phyloP scores from a whole-genome alignment of 1,284 basidiomycete genomes.

The Trichosporon sp. region DNA sequence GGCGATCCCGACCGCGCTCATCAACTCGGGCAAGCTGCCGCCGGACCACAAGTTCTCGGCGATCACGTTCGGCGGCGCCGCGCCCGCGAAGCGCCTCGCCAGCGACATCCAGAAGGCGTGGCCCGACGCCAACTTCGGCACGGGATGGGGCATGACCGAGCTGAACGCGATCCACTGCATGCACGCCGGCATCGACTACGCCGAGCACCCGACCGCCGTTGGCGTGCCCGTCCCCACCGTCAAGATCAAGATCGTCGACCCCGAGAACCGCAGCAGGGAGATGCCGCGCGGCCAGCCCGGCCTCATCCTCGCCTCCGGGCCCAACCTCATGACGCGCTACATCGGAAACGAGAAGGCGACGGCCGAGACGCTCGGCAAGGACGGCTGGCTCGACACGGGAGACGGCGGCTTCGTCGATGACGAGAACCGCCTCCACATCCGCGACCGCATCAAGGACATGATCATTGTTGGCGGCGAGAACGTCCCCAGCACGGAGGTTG shows the following conservation, averaged over 20 bases:
- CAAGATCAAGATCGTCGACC: conserved; percentile 38
- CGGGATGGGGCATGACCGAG: conserved; percentile 45
- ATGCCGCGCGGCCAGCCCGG: conserved; percentile 31
- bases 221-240: conserved; percentile 38
- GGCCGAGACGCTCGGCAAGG: conserved; percentile 22
- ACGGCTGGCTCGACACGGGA: conserved; percentile 46
- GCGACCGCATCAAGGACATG: conserved; percentile 39
- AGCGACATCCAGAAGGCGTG: conserved; percentile 32
- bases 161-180: conserved; percentile 41
- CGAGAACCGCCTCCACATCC: conserved; percentile 39
- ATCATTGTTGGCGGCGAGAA: conserved; percentile 48
- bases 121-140: conserved; percentile 28
- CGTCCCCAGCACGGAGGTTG: conserved; percentile 36
- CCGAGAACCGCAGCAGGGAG: conserved; percentile 20
- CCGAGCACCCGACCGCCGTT: conserved; percentile 16
- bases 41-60: conserved; percentile 28
- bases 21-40: conserved; percentile 34
- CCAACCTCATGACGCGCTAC: conserved; percentile 44
- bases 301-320: conserved; percentile 34
- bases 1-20: conserved; percentile 34
- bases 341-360: conserved; percentile 18
- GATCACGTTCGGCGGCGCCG: conserved; percentile 45
- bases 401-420: conserved; percentile 37
- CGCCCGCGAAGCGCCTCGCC: conserved; percentile 34
- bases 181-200: conserved; percentile 38